Percentiles rank a stretch among this genome's conserved stretches.
phyloP scores from a whole-genome alignment of 1,284 basidiomycete genomes.

The Apiotrichum gracile region DNA sequence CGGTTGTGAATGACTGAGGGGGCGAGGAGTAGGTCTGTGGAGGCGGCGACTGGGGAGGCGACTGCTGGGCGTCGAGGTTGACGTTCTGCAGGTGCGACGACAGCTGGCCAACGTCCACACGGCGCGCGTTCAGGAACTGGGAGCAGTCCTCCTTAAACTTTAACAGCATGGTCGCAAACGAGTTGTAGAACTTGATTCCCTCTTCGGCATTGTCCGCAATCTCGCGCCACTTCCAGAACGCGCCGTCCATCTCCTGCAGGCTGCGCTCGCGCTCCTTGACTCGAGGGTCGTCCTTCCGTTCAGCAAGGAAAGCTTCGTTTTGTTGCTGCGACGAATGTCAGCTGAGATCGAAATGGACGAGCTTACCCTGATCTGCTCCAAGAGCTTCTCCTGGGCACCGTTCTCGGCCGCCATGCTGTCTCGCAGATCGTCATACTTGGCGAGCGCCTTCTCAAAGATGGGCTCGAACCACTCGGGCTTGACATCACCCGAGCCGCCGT shows the following conservation, averaged over 20 bases:
- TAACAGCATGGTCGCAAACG: constrained; percentile 62
- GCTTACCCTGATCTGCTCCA: constrained; percentile 64
- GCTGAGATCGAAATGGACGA: background rate
- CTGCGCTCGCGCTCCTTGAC: constrained; percentile 78
- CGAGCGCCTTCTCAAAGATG: constrained; percentile 67
- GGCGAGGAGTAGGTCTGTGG: constrained; percentile 6
- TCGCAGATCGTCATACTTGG: constrained; percentile 72
- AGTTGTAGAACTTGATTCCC: constrained; percentile 86
- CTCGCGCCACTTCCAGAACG: constrained; percentile 84
- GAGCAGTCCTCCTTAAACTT: constrained; percentile 71
- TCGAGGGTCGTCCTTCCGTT: constrained; percentile 68
- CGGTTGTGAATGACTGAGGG: background rate
- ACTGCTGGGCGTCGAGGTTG: constrained; percentile 1
- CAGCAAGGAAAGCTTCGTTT: constrained; percentile 71
- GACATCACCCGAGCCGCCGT: constrained; percentile 59
- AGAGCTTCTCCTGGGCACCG: constrained; percentile 58
- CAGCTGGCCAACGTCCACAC: constrained; percentile 51
- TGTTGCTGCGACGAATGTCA: constrained; percentile 52
- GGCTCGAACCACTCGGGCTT: constrained; percentile 80
- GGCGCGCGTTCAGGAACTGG: constrained; percentile 64
- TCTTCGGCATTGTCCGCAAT: constrained; percentile 79
- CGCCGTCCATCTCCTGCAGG: constrained; percentile 78
- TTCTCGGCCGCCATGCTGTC: constrained; percentile 59
- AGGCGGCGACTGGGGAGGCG: constrained; percentile 8
- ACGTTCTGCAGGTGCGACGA: constrained; percentile 21